Evolutionary conservation across 2,329 filamentous ascomycete genomes (phyloP).

Genomic region (Neofusicoccum sp.): DNA sequence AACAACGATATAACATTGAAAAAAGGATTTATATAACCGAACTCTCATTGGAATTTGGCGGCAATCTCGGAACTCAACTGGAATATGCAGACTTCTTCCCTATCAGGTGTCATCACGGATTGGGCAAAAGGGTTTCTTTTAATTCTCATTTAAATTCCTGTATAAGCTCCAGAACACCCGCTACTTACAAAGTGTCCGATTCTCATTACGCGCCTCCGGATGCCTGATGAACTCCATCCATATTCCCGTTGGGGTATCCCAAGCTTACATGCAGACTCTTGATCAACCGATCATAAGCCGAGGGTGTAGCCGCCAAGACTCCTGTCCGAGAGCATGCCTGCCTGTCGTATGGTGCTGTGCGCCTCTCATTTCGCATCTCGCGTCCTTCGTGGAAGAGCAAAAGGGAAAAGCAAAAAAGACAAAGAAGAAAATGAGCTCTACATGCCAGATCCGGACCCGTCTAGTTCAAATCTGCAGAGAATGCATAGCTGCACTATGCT

Average conservation of each 20-base stretch:
- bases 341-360: not conserved
- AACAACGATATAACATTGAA: too few species aligned
- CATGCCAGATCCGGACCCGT: not conserved
- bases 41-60: too few species aligned
- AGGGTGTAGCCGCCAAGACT: not conserved
- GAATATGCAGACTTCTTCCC: too few species aligned
- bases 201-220: too few species aligned
- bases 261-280: not conserved
- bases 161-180: too few species aligned
- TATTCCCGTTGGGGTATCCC: not conserved
- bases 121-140: too few species aligned
- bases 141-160: too few species aligned
- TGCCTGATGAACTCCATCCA: too few species aligned
- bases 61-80: too few species aligned
- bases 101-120: too few species aligned
- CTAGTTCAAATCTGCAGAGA: not conserved
- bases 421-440: not conserved
- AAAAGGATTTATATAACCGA: too few species aligned
- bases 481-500: not conserved
- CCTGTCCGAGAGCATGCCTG: conserved; percentile 48
- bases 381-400: not conserved
- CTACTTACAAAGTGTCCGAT: too few species aligned
- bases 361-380: not conserved
- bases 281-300: not conserved
- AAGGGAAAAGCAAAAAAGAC: not conserved